phyloP scores from a whole-genome alignment of 257 asterid species.

The Solanum verrucosum region DNA sequence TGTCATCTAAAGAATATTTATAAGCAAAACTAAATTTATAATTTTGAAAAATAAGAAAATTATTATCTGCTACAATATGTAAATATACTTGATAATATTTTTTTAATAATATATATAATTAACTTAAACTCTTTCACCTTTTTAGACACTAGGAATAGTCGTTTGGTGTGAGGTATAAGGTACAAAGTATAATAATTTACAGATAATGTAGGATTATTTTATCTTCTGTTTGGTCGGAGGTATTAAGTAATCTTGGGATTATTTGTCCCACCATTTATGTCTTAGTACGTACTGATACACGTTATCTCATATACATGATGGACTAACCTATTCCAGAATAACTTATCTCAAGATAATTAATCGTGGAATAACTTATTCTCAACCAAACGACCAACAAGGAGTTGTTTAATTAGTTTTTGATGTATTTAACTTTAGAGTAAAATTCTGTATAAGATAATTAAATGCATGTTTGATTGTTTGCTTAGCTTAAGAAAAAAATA shows the following conservation, averaged over 20 bases:
- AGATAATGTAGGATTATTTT: no score
- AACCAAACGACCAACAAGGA: neutral
- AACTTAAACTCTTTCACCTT: neutral
- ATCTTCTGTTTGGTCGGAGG: neutral
- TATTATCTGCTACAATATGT: neutral
- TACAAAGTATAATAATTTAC: neutral
- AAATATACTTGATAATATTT: no score
- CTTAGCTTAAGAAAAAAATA: neutral
- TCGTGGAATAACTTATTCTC: neutral
- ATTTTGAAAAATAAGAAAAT: neutral
- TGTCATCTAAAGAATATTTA: neutral
- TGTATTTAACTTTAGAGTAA: neutral
- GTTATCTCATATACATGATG: neutral
- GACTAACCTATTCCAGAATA: neutral
- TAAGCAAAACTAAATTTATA: no score
- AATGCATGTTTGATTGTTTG: neutral
- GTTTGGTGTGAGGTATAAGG: neutral
- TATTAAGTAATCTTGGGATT: neutral
- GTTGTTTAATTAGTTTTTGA: neutral
- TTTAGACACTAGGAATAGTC: neutral
- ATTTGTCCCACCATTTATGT: neutral
- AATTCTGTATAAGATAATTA: neutral
- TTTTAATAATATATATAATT: neutral
- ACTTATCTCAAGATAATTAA: no score
- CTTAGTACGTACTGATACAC: no score